Evolutionary conservation across 139 green algal genomes (phyloP), one percentile per base, ranked within the genome.

Genomic region (Coccomyxa sp.): DNA sequence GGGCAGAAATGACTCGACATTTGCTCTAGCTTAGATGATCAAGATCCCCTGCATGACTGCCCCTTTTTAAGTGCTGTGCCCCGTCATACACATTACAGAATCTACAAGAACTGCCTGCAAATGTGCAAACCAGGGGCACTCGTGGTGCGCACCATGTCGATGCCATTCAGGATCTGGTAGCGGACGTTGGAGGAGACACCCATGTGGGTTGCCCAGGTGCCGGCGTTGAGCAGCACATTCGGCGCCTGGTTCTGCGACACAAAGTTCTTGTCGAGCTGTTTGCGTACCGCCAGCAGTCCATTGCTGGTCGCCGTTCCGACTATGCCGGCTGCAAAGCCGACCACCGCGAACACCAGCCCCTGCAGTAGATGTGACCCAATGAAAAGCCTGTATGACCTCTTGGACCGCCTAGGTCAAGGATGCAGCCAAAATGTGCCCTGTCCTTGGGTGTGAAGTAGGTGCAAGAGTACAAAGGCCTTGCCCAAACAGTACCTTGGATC

Each of bases 181-280:
- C 96, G 90, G 59, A 97, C 77, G 89, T 99, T 99, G 82, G 88
- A 92, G 86, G 89, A 95, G 15, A 98, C 14, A 51, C 95, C 96
- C 96, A 99, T 99, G 90, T 99, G 96, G 57, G 94, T 68, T 3
- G 90, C 92, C 96, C 96, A 99, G 58, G 91, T 93, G 58, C 85
- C 88, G 4, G 96, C 92, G 85, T 99, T 99, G 84, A 91, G 88
- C 0, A 97, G 32, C 1, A 98, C 84, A 79, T 93, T 92, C 16
- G 96, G 96, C 12, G 92, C 81, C 83, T 94, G 86, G 87, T 99
- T 99, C 90, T 94, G 86, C 0, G 84, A 74, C n/a, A 86, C 74
- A 82, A 94, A 97, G 10, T 79, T 85, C 23, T 93, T 92, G 83
- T 97, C 91, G 30, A 96, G 31, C 81, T 89, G 87, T 86, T 92